Evolutionary conservation across 2,329 filamentous ascomycete genomes (phyloP).

Genomic region (Exutisphaerella laricina): DNA sequence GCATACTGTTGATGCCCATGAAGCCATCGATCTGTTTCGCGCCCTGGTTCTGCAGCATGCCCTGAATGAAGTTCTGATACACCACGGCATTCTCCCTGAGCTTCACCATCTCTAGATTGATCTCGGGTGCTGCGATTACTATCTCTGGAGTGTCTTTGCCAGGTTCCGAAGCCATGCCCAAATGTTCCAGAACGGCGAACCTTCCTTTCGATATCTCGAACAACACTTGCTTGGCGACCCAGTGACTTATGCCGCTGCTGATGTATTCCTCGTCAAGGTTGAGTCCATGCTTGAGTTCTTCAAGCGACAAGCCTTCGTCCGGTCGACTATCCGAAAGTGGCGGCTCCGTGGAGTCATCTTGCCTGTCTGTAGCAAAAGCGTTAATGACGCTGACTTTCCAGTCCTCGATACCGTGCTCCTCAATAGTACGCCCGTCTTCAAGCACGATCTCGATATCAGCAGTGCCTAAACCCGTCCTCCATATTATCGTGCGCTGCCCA

Average conservation of each 20-base stretch:
- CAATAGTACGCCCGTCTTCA: slow-evolving; percentile 64
- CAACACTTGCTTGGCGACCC: slow-evolving; percentile 64
- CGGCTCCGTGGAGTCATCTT: slow-evolving; percentile 32
- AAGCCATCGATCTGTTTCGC: slow-evolving; percentile 56
- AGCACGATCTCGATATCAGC: slow-evolving; percentile 70
- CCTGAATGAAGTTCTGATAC: slow-evolving; percentile 88
- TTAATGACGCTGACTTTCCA: slow-evolving; percentile 87
- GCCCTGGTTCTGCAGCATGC: slow-evolving; percentile 85
- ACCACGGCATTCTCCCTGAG: slow-evolving; percentile 64
- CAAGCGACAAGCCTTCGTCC: slow-evolving; percentile 30
- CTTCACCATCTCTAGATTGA: slow-evolving; percentile 50
- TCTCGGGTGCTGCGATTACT: slow-evolving; percentile 41
- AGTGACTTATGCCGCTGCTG: slow-evolving; percentile 61
- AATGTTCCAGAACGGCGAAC: slow-evolving; percentile 64
- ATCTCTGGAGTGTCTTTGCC: slow-evolving; percentile 36
- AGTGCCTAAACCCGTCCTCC: slow-evolving; percentile 77
- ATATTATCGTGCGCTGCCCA: slow-evolving; percentile 76
- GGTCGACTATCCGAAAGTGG: slow-evolving; percentile 11
- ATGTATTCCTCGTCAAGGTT: slow-evolving; percentile 71
- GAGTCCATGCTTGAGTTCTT: slow-evolving; percentile 49
- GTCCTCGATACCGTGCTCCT: slow-evolving; percentile 65
- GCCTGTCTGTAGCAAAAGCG: slow-evolving; percentile 55
- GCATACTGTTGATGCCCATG: slow-evolving; percentile 87
- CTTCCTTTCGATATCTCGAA: slow-evolving; percentile 48
- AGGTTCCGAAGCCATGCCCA: slow-evolving; percentile 37